These are phyloP conservation scores for Marsdenia floribunda DNA, from an alignment of 257 asterid species.

Conservation along the genomic window DNA sequence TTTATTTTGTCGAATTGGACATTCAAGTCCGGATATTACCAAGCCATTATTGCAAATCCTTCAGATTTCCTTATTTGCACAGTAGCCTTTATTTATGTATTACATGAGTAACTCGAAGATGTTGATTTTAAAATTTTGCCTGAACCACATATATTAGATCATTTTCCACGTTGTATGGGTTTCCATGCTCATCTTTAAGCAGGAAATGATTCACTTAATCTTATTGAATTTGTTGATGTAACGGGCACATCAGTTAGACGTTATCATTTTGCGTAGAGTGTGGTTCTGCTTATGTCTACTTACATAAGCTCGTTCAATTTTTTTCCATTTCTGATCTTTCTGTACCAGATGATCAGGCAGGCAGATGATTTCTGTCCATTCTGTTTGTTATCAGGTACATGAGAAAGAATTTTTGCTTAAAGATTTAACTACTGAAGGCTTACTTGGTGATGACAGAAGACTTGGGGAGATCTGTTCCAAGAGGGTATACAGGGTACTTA, in stretches of 20 bases:
- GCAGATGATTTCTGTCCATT: background rate
- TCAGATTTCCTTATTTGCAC: background rate
- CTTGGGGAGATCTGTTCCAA: conserved; percentile 88
- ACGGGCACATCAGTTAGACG: background rate
- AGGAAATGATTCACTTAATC: background rate
- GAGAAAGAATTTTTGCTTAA: conserved; percentile 86
- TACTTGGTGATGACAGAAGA: conserved; percentile 69
- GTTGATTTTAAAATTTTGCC: background rate
- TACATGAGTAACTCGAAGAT: background rate
- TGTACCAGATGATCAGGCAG: background rate
- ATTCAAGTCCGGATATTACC: background rate
- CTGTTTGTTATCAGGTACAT: conserved; percentile 52
- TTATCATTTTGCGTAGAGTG: background rate
- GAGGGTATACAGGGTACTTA: conserved; percentile 82
- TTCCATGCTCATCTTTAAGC: background rate
- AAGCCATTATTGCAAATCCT: background rate
- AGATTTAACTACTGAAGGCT: conserved; percentile 67
- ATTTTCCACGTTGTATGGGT: background rate
- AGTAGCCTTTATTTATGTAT: background rate
- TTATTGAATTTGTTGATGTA: background rate
- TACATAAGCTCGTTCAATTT: background rate
- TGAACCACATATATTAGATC: background rate
- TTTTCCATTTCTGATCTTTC: background rate
- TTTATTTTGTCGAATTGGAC: background rate
- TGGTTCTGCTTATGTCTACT: background rate